Evolutionary conservation across 768 basidiomycete genomes (phyloP).

Genomic region (Lactifluus rugatus): DNA sequence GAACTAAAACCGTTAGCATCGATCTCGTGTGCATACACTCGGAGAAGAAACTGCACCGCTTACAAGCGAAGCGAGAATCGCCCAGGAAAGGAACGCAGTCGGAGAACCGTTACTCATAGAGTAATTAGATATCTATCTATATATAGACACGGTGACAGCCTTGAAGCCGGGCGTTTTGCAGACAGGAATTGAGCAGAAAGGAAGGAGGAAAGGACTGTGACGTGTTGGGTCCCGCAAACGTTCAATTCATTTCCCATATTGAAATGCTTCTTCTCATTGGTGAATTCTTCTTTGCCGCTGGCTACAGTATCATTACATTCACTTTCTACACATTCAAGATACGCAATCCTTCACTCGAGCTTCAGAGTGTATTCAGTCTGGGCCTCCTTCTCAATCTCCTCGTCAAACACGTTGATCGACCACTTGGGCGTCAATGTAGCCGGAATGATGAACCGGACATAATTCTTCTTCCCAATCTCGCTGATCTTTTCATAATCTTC

Average conservation of each 20-base stretch:
- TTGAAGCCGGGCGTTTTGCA: not conserved
- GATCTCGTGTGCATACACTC: not conserved
- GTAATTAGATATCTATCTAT: not conserved
- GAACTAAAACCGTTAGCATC: slow-evolving; percentile 37
- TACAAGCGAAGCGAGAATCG: slow-evolving; percentile 36
- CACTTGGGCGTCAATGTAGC: slow-evolving; percentile 49
- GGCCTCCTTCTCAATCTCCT: slow-evolving; percentile 39
- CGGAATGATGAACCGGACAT: slow-evolving; percentile 55
- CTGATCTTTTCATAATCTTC: slow-evolving; percentile 57
- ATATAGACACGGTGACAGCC: not conserved
- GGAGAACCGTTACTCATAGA: slow-evolving; percentile 66
- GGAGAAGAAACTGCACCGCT: not conserved
- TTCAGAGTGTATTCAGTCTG: not conserved
- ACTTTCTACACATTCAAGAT: not conserved
- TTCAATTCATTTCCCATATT: not conserved
- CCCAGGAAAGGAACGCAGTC: slow-evolving; percentile 68
- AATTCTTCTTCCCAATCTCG: slow-evolving; percentile 39
- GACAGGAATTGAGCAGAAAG: not conserved
- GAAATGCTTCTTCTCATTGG: not conserved
- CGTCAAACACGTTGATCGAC: slow-evolving; percentile 65
- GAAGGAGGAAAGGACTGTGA: not conserved
- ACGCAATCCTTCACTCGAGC: not conserved
- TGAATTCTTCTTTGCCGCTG: too few relatives aligned
- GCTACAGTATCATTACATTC: not conserved
- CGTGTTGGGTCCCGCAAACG: not conserved